A percentile compares a stretch with the other conserved stretches of the same genome.
phyloP scores from a whole-genome alignment of 768 basidiomycete species.

The Pleurotus citrinopileatus region DNA sequence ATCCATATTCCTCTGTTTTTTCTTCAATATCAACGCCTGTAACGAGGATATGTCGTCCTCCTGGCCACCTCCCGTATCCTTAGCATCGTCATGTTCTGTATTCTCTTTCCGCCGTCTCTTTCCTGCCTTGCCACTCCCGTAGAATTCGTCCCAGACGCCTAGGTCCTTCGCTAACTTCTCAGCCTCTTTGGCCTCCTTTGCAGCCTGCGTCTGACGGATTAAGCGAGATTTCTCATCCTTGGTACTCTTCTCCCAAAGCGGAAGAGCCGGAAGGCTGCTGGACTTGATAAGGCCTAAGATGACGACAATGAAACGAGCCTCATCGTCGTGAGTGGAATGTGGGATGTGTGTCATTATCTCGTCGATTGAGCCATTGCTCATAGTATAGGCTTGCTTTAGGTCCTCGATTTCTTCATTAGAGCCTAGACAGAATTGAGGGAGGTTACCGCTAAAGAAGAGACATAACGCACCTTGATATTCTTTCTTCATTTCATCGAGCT shows the following conservation, averaged over 20 bases:
- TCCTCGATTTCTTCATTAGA: slow-evolving; percentile 85
- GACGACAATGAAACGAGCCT: slow-evolving; percentile 72
- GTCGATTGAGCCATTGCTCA: slow-evolving; percentile 71
- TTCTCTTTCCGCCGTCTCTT: slow-evolving; percentile 55
- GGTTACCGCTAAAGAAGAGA: slow-evolving; percentile 81
- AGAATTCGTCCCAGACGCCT: slow-evolving; percentile 94
- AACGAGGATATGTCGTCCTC: slow-evolving; percentile 68
- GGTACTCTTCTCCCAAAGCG: slow-evolving; percentile 65
- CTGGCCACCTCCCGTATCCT: slow-evolving; percentile 32
- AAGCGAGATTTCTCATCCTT: slow-evolving; percentile 81
- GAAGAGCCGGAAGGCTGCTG: slow-evolving; percentile 51
- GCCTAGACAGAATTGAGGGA: slow-evolving; percentile 61
- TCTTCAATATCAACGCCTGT: slow-evolving; percentile 80
- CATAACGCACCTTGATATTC: slow-evolving; percentile 78
- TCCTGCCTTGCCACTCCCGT: slow-evolving; percentile 69
- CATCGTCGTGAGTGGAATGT: slow-evolving; percentile 82
- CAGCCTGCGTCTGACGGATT: slow-evolving; percentile 67
- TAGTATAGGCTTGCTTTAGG: slow-evolving; percentile 68
- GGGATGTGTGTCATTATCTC: slow-evolving; percentile 85
- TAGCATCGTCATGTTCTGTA: slow-evolving; percentile 41
- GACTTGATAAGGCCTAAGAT: slow-evolving; percentile 67
- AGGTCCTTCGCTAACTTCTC: slow-evolving; percentile 82
- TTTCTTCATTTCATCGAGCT: slow-evolving; percentile 90
- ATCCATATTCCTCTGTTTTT: slow-evolving; percentile 62
- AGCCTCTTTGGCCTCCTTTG: slow-evolving; percentile 82